Percentiles rank a stretch among this genome's conserved stretches.
Evolutionary conservation across 768 basidiomycete genomes (phyloP).

Genomic region (Pisolithus marmoratus): DNA sequence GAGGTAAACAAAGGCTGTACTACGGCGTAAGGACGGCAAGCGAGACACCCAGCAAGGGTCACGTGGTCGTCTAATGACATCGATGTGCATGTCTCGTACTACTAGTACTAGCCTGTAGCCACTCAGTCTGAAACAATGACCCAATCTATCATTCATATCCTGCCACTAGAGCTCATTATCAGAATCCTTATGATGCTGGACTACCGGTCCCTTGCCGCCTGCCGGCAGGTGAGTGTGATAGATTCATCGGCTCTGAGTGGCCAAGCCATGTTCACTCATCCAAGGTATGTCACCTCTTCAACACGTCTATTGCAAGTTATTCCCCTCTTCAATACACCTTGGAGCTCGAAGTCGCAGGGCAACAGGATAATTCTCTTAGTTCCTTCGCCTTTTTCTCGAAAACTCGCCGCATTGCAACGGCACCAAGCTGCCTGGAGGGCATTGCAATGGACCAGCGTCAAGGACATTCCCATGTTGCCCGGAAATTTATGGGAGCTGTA

Average conservation of each 20-base stretch:
- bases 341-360: slow-evolving; percentile 40
- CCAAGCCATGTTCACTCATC: background rate
- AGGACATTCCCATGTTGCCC: slow-evolving; percentile 33
- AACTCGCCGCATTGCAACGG: slow-evolving; percentile 34
- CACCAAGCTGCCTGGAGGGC: slow-evolving; percentile 36
- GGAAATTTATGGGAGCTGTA: slow-evolving; percentile 54
- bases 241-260: background rate
- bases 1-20: background rate
- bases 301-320: slow-evolving; percentile 20
- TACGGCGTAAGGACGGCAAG: background rate
- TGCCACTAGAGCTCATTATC: slow-evolving; percentile 22
- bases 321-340: slow-evolving; percentile 37
- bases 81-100: background rate
- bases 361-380: slow-evolving; percentile 34
- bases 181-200: slow-evolving; percentile 15
- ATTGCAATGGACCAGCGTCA: slow-evolving; percentile 30
- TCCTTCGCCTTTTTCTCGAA: slow-evolving; percentile 24
- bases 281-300: slow-evolving; percentile 33
- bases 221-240: slow-evolving; percentile 20
- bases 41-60: background rate
- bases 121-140: background rate
- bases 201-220: slow-evolving; percentile 22
- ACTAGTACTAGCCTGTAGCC: background rate
- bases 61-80: background rate
- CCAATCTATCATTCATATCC: slow-evolving; percentile 7